Percentiles rank a stretch among this genome's conserved stretches.
Evolutionary conservation across 2,329 filamentous ascomycete genomes (phyloP).

Genomic region (Camillea tinctor): DNA sequence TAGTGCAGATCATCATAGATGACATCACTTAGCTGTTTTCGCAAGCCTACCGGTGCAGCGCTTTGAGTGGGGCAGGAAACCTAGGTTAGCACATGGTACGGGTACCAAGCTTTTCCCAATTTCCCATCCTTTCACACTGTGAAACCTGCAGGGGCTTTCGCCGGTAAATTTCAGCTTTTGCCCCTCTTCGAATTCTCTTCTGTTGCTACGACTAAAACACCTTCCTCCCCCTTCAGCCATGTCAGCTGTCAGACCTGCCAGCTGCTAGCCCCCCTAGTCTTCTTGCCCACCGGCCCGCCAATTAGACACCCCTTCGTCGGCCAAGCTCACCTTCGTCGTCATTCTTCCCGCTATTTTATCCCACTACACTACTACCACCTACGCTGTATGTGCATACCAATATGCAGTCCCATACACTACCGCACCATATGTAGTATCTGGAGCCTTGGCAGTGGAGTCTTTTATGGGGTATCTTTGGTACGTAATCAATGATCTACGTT

Average conservation of each 20-base stretch:
- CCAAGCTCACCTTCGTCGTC: background rate
- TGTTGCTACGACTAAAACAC: background rate
- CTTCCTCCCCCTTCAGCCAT: too few relatives aligned
- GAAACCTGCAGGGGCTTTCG: background rate
- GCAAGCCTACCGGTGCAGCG: conserved; percentile 1
- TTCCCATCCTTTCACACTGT: background rate
- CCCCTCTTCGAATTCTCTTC: background rate
- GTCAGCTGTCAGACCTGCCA: background rate
- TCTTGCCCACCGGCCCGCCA: background rate
- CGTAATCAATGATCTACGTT: too few relatives aligned
- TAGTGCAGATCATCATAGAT: conserved; percentile 18
- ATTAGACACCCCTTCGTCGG: background rate
- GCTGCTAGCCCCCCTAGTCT: background rate
- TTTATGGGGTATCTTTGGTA: too few relatives aligned
- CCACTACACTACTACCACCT: too few relatives aligned
- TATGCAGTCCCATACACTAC: too few relatives aligned
- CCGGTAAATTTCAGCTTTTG: background rate
- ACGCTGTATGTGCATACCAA: too few relatives aligned
- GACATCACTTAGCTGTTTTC: conserved; percentile 15
- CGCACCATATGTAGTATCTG: too few relatives aligned
- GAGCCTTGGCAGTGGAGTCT: too few relatives aligned
- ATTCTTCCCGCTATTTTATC: background rate
- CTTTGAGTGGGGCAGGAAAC: background rate
- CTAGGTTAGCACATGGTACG: background rate
- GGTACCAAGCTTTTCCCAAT: background rate